phyloP scores from a whole-genome alignment of 1,284 basidiomycete species.

The Entoloma clypeatum region DNA sequence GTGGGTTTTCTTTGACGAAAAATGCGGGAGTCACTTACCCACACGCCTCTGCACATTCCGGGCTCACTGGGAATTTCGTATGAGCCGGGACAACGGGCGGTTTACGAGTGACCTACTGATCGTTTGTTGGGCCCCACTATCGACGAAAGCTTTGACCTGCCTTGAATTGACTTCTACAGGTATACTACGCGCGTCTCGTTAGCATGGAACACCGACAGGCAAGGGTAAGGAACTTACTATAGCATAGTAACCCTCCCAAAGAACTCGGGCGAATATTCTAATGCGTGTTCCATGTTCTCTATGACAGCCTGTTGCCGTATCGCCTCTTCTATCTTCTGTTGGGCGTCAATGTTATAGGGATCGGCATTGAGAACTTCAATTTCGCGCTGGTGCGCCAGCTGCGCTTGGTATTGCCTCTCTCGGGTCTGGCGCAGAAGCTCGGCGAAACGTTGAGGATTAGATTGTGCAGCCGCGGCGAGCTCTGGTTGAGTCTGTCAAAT shows the following conservation, averaged over 20 bases:
- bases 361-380: conserved; percentile 74
- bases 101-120: conserved; percentile 68
- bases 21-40: conserved; percentile 60
- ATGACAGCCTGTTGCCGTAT: conserved; percentile 88
- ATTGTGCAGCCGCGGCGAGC: conserved; percentile 67
- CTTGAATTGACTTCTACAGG: conserved; percentile 89
- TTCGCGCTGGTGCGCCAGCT: conserved; percentile 57
- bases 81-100: conserved; percentile 5
- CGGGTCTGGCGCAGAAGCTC: conserved; percentile 67
- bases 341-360: conserved; percentile 90
- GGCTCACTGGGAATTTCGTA: conserved; percentile 67
- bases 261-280: conserved; percentile 89
- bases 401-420: conserved; percentile 50
- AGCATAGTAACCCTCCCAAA: conserved; percentile 97
- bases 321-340: conserved; percentile 89
- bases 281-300: conserved; percentile 89
- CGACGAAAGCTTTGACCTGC: conserved; percentile 94
- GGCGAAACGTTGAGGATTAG: conserved; percentile 70
- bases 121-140: conserved; percentile 94
- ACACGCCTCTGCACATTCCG: conserved; percentile 90
- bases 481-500: conserved; percentile 68
- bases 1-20: no score
- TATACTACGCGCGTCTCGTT: conserved; percentile 43
- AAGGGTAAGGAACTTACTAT: conserved; percentile 55
- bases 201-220: conserved; percentile 2